Percentiles rank a stretch among this genome's conserved stretches.
Conservation (phyloP, 768 basidiomycete species). For the Hemileccinum rubropunctum region DNA sequence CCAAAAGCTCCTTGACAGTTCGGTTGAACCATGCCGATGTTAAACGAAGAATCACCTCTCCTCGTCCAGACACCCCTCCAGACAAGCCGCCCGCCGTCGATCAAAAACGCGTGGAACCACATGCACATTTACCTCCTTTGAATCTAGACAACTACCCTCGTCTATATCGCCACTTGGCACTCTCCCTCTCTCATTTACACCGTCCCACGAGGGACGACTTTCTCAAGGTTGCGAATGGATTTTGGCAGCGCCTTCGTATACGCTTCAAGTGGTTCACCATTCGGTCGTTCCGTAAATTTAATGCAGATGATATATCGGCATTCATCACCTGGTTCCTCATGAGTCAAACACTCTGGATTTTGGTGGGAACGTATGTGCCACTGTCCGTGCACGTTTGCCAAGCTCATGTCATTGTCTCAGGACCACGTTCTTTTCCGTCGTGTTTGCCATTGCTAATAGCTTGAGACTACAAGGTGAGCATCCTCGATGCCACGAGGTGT, state of each 20-base stretch:
- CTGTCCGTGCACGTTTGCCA: not conserved
- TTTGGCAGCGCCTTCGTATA: constrained; percentile 85
- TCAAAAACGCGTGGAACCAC: constrained; percentile 8
- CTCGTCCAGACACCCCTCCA: not conserved
- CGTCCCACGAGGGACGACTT: constrained; percentile 89
- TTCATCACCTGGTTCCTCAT: constrained; percentile 95
- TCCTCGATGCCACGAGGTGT: not conserved
- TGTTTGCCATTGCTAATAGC: constrained; percentile 88
- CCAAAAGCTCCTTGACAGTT: not conserved
- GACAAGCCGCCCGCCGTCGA: constrained; percentile 6
- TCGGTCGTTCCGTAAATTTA: constrained; percentile 89
- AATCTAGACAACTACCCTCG: constrained; percentile 69
- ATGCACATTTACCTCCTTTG: constrained; percentile 26
- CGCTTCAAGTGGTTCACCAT: constrained; percentile 99
- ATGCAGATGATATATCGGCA: constrained; percentile 95
- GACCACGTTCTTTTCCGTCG: constrained; percentile 93
- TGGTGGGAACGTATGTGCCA: constrained; percentile 64
- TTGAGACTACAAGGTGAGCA: constrained; percentile 73
- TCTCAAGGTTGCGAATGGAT: constrained; percentile 79
- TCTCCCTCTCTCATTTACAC: constrained; percentile 71
- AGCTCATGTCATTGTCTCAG: constrained; percentile 35
- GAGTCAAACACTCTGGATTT: constrained; percentile 94
- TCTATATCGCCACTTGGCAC: constrained; percentile 78
- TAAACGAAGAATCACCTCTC: constrained; percentile 2
- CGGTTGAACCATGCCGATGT: constrained; percentile 18